A percentile compares a stretch with the other conserved stretches of the same genome.
Evolutionary conservation across 345 rosid species (phyloP).

Genomic region (Eucalyptus guilfoylei): DNA sequence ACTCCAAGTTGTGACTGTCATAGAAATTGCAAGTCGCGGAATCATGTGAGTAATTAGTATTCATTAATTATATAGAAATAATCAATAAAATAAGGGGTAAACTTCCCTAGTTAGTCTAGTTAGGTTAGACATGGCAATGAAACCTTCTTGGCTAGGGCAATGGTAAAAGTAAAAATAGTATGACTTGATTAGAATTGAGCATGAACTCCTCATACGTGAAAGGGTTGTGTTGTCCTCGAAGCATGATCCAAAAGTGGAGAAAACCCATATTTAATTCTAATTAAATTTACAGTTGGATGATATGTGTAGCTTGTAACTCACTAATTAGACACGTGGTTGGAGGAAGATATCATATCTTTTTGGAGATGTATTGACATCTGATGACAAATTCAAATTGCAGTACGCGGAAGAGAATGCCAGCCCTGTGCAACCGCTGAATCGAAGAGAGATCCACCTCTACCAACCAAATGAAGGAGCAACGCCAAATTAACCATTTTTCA

Average conservation of each 20-base stretch:
- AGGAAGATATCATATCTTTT: not conserved
- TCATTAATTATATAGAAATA: not conserved
- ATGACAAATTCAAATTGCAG: constrained; percentile 4
- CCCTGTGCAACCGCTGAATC: constrained; percentile 29
- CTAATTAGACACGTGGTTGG: not conserved
- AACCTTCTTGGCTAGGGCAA: not conserved
- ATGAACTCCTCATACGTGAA: not conserved
- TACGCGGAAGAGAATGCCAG: constrained; percentile 34
- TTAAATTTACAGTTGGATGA: not conserved
- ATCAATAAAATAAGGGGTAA: not conserved
- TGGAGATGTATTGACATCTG: not conserved
- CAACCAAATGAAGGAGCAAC: not conserved
- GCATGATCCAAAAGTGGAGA: not conserved
- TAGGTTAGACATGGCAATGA: not conserved
- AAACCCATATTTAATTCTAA: not conserved
- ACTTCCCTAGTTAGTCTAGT: not conserved
- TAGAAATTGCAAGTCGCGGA: not conserved
- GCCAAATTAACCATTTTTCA: not conserved
- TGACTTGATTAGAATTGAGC: not conserved
- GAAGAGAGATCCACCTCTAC: constrained; percentile 1
- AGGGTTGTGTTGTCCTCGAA: not conserved
- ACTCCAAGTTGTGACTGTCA: not conserved
- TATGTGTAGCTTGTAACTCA: too few relatives aligned
- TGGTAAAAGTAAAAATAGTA: not conserved
- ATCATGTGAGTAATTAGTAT: not conserved